Percentiles rank a stretch among this genome's conserved stretches.
phyloP scores from a whole-genome alignment of 352 stramenopile genomes.

The Phytopythium litorale region DNA sequence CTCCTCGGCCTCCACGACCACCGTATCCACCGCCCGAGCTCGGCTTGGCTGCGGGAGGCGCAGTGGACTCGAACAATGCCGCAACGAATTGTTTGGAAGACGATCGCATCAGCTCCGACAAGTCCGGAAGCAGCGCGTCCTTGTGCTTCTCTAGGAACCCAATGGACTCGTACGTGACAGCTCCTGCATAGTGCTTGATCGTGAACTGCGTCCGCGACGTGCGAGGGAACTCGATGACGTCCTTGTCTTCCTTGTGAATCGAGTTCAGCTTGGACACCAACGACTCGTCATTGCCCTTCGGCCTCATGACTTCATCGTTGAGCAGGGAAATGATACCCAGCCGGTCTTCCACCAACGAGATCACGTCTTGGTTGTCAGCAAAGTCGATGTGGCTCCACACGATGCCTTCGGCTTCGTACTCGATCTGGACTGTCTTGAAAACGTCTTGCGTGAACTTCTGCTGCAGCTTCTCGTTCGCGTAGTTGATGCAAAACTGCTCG shows the following conservation, averaged over 20 bases:
- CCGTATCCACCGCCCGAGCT: conserved; percentile 32
- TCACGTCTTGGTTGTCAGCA: conserved; percentile 87
- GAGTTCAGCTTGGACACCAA: conserved; percentile 85
- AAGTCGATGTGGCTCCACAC: conserved; percentile 91
- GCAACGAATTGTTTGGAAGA: conserved; percentile 69
- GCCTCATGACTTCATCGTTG: conserved; percentile 89
- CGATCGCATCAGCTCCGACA: conserved; percentile 87
- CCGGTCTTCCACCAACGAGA: conserved; percentile 83
- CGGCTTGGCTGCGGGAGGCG: conserved; percentile 7
- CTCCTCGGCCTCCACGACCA: conserved; percentile 48
- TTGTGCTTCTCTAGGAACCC: conserved; percentile 97
- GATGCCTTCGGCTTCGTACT: conserved; percentile 96
- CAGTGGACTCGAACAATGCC: conserved; percentile 62
- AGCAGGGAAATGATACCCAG: conserved; percentile 89
- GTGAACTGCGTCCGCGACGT: conserved; percentile 90
- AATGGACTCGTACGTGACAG: conserved; percentile 91
- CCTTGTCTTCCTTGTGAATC: conserved; percentile 84
- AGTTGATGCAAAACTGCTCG: conserved; percentile 94
- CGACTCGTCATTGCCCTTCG: conserved; percentile 81
- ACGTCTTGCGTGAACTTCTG: conserved; percentile 91
- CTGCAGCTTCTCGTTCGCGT: conserved; percentile 91
- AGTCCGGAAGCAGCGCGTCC: conserved; percentile 91
- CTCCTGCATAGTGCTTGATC: conserved; percentile 94
- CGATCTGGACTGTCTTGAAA: conserved; percentile 91
- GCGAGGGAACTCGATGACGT: conserved; percentile 81